These are phyloP conservation scores for Manihot esculenta DNA, from an alignment of 441 rosid species.

Conservation along the genomic window DNA sequence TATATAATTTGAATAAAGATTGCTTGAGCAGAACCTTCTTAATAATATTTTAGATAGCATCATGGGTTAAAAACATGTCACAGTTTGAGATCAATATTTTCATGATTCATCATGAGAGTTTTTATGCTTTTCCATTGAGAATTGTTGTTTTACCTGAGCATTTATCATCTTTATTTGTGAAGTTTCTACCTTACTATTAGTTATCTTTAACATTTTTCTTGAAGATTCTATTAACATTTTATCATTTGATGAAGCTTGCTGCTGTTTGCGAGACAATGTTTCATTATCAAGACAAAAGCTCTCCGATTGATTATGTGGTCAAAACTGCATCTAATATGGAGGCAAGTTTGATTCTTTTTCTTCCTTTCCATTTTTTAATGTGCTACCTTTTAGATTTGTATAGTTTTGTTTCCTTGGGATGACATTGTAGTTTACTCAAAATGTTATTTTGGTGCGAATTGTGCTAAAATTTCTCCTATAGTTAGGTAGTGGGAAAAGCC, in stretches of 20 bases:
- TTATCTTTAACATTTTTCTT: slow-evolving; percentile 5
- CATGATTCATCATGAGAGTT: background rate
- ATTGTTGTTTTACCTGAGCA: background rate
- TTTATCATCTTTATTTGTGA: background rate
- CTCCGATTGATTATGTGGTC: slow-evolving; percentile 64
- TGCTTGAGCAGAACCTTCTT: background rate
- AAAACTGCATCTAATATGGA: slow-evolving; percentile 59
- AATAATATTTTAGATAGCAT: background rate
- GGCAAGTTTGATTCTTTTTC: slow-evolving; percentile 35
- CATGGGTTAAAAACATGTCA: background rate
- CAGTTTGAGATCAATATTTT: background rate
- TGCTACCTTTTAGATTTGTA: slow-evolving; percentile 1
- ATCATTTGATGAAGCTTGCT: slow-evolving; percentile 65
- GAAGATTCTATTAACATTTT: slow-evolving; percentile 28
- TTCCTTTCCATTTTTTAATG: background rate
- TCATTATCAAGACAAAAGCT: slow-evolving; percentile 81
- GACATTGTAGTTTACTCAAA: background rate
- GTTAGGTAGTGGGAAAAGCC: background rate
- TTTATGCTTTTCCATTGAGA: background rate
- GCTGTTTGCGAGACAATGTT: slow-evolving; percentile 83
- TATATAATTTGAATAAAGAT: background rate
- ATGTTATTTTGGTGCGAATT: background rate
- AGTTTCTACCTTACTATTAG: background rate
- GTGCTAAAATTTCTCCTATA: background rate
- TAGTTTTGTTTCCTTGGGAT: background rate